Percentiles rank a stretch among this genome's conserved stretches.
Evolutionary conservation across 1,284 basidiomycete species (phyloP).

Genomic region (Ustilago lituana): DNA sequence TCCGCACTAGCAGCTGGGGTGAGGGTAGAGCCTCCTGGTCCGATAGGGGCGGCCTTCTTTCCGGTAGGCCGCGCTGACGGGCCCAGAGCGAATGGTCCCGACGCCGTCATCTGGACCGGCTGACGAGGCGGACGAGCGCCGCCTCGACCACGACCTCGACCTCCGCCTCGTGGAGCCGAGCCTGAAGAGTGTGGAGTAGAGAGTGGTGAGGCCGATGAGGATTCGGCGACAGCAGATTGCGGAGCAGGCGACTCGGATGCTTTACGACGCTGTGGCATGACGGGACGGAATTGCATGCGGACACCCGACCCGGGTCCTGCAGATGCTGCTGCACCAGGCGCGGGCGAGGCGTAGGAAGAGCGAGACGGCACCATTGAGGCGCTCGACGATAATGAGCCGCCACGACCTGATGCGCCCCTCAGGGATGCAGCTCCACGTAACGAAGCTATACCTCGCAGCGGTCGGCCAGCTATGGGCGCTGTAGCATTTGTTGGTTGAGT

Average conservation of each 20-base stretch:
- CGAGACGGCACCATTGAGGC: constrained; percentile 43
- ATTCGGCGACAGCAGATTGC: constrained; percentile 12
- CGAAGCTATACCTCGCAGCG: constrained; percentile 33
- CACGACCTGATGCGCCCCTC: constrained; percentile 19
- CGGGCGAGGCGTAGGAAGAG: constrained; percentile 39
- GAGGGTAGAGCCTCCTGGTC: constrained; percentile 34
- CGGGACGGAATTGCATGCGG: constrained; percentile 58
- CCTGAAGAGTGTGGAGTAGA: constrained; percentile 17
- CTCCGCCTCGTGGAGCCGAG: constrained; percentile 24
- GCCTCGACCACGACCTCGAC: constrained; percentile 48
- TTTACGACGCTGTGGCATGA: constrained; percentile 59
- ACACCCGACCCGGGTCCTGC: constrained; percentile 21
- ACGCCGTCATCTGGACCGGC: constrained; percentile 80
- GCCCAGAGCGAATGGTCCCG: constrained; percentile 86
- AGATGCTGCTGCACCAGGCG: constrained; percentile 15
- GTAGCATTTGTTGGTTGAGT: background rate
- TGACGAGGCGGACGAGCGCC: constrained; percentile 40
- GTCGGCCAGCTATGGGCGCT: constrained; percentile 6
- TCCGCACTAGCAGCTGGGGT: constrained; percentile 15
- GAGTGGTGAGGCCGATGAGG: constrained; percentile 19
- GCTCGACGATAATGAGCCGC: constrained; percentile 17
- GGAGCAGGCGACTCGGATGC: constrained; percentile 44
- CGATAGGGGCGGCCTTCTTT: constrained; percentile 30
- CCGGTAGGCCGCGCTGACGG: constrained; percentile 74
- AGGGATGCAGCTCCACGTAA: constrained; percentile 33